Conservation (phyloP, 1,284 basidiomycete genomes). For the Lignosus rhinocerotis region DNA sequence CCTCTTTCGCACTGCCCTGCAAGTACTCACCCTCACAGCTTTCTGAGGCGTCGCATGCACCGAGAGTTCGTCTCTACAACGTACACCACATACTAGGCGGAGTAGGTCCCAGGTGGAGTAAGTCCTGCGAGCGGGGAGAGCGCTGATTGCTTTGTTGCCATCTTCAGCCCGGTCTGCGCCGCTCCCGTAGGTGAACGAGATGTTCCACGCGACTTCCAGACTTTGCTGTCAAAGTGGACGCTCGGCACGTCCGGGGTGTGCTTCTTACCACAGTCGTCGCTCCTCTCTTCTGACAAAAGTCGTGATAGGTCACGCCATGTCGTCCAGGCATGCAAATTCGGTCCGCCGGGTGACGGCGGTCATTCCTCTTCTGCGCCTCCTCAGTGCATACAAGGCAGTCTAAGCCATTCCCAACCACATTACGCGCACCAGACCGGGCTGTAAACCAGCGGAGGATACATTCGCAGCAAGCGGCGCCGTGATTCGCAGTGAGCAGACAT, state of each 20-base stretch:
- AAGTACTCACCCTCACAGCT: background rate
- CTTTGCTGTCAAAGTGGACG: constrained; percentile 20
- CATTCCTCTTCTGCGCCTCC: background rate
- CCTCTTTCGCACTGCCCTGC: background rate
- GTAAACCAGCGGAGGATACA: background rate
- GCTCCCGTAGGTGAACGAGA: constrained; percentile 12
- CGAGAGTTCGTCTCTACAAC: background rate
- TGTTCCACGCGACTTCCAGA: constrained; percentile 19
- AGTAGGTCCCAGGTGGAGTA: too few relatives aligned
- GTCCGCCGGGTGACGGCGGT: background rate
- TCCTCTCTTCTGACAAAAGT: constrained; percentile 18
- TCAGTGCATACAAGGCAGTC: background rate
- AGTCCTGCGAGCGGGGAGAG: background rate
- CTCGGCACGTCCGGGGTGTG: constrained; percentile 18
- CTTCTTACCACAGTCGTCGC: constrained; percentile 14
- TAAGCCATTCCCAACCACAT: background rate
- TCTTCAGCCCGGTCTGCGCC: background rate
- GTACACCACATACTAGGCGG: too few relatives aligned
- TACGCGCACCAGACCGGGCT: background rate
- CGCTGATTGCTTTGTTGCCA: background rate
- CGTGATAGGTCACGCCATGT: constrained; percentile 17
- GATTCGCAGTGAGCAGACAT: constrained; percentile 9
- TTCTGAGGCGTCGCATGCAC: background rate
- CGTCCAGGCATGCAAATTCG: background rate
- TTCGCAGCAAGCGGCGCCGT: background rate